Base-by-base conservation (phyloP, 2,329 filamentous ascomycete genomes). In the Neonectria faginata region DNA sequence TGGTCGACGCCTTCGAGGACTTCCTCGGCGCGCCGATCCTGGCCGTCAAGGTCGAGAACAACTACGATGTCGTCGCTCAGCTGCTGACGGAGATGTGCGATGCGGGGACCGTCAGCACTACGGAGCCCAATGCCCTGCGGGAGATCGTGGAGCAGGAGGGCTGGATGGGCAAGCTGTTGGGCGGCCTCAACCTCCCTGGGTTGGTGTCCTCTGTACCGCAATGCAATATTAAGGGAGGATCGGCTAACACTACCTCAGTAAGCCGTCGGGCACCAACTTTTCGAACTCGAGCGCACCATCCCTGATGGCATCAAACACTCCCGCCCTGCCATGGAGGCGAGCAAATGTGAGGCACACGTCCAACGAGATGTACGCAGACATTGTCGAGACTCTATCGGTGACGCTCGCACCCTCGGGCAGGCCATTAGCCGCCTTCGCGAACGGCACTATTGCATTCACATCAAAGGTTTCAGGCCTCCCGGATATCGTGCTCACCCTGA, bases 51-150 rank as follows among this genome's bases (percentile, higher is more conserved):
- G 91, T 99, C 69, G 94, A 97, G 79, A 87, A 85, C 70, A 94
- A 89, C 79, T 98, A 98, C 80, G 93, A 98, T 87, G 91, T 98
- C 29, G 92, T 97, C 36, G 94, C 94, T 18, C 96, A 99, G 81
- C 82, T 99, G 27, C 85, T 98, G 64, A 93, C 90, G 66, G 96
- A 99, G 81, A 97, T 99, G 92, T 97, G 96, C 77, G 96, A 99
- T 83, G 93, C 90, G 44, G 96, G 96, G 16, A 87, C 90, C n/a
- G 86, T 97, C 39, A 92, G 88, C 74, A 97, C 93, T 61, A 97
- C 95, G 1, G 96, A 99, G 78, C 92, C 92, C 10, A 98, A 99
- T 82, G 93, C 94, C 20, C 81, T 99, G 74, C 88, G 93, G 73
- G 96, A 99, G 76, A 85, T 95, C 14, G 93, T 99, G 14, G 94